phyloP scores from a whole-genome alignment of 306 rosid species.

The Psophocarpus tetragonolobus region DNA sequence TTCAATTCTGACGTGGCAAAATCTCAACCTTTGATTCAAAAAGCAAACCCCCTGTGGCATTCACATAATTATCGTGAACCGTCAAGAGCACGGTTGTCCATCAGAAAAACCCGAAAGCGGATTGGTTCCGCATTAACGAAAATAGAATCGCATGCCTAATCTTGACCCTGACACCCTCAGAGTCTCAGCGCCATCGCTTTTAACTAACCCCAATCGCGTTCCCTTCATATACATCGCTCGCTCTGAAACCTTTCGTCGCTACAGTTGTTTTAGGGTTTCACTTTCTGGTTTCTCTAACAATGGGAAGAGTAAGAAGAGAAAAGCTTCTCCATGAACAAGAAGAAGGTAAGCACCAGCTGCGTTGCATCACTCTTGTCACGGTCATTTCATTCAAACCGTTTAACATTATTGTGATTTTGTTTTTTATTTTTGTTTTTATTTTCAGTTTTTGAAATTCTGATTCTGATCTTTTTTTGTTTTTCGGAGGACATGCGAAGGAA shows the following conservation, averaged over 20 bases:
- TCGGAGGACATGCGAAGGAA: slow-evolving; percentile 12
- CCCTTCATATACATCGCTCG: not conserved
- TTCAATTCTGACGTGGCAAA: too few relatives aligned
- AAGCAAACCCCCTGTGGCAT: too few relatives aligned
- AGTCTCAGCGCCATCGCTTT: not conserved
- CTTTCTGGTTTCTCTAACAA: not conserved
- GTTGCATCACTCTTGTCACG: not conserved
- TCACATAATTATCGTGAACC: not conserved
- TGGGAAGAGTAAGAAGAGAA: slow-evolving; percentile 21
- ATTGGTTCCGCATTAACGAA: not conserved
- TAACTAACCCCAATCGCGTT: not conserved
- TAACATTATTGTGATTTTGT: not conserved
- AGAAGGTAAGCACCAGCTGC: slow-evolving; percentile 4
- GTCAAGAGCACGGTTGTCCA: slow-evolving; percentile 11
- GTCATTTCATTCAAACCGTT: not conserved
- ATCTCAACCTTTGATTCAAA: too few relatives aligned
- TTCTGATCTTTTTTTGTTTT: slow-evolving; percentile 1
- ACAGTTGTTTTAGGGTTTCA: slow-evolving; percentile 42
- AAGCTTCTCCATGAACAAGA: slow-evolving; percentile 10
- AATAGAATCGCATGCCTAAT: not conserved
- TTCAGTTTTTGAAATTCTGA: not conserved
- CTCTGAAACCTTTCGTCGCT: not conserved
- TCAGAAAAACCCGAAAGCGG: not conserved
- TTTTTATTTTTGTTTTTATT: not conserved
- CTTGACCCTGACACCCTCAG: not conserved